Percentiles rank a stretch among this genome's conserved stretches.
These are phyloP conservation scores for Starmerella roubikii DNA, from an alignment of 805 yeast species.

Conservation along the genomic window DNA sequence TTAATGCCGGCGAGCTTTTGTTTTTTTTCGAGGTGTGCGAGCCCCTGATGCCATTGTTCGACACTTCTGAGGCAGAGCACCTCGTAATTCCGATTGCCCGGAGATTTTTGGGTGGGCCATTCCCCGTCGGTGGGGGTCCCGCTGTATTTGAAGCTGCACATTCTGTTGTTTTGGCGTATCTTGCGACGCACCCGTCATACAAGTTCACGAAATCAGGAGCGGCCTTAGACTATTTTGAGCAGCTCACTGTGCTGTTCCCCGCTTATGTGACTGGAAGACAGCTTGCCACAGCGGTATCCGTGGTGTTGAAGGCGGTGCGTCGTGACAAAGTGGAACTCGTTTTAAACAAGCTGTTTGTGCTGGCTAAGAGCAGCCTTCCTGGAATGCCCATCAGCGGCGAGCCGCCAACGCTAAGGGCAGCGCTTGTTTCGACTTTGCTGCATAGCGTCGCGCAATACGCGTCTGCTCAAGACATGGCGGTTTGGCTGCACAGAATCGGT, in stretches of 20 bases:
- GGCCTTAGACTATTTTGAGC: slow-evolving; percentile 32
- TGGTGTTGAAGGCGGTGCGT: slow-evolving; percentile 35
- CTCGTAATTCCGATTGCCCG: slow-evolving; percentile 12
- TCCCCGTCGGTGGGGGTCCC: slow-evolving; percentile 5
- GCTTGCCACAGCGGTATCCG: slow-evolving; percentile 42
- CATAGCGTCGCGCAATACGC: slow-evolving; percentile 38
- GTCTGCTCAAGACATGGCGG: slow-evolving; percentile 31
- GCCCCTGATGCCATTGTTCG: slow-evolving; percentile 14
- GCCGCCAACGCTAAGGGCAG: slow-evolving; percentile 33
- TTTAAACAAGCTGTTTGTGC: slow-evolving; percentile 31
- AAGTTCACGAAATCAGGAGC: slow-evolving; percentile 19
- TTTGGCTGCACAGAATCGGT: slow-evolving; percentile 36
- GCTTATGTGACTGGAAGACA: slow-evolving; percentile 39
- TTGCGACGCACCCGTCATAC: slow-evolving; percentile 18
- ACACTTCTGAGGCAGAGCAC: slow-evolving; percentile 3
- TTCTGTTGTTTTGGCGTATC: slow-evolving; percentile 38
- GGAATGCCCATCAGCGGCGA: slow-evolving; percentile 25
- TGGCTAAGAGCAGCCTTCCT: slow-evolving; percentile 25
- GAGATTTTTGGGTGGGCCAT: slow-evolving; percentile 16
- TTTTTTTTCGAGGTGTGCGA: slow-evolving; percentile 15
- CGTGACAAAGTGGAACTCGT: slow-evolving; percentile 29
- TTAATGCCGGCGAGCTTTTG: slow-evolving; percentile 14
- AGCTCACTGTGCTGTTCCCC: slow-evolving; percentile 46
- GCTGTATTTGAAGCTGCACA: slow-evolving; percentile 45
- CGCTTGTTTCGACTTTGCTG: slow-evolving; percentile 36